These are phyloP conservation scores for Platismatia glauca DNA, from an alignment of 495 filamentous ascomycete genomes.

Conservation along the genomic window DNA sequence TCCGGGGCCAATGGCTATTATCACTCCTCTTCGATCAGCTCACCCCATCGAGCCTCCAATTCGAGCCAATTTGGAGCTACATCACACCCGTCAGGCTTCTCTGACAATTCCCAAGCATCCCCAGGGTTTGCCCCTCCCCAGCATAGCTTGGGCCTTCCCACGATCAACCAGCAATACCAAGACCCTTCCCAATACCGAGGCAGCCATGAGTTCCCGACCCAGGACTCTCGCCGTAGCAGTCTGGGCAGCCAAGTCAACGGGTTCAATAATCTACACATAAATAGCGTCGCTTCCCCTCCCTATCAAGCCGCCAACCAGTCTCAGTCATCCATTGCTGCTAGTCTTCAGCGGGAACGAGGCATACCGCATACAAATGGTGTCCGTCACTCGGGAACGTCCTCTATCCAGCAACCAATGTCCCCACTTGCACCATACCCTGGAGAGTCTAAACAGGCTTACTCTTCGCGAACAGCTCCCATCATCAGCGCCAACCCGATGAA, in stretches of 20 bases:
- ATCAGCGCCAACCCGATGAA: constrained; percentile 71
- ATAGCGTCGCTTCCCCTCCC: constrained; percentile 54
- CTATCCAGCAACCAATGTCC: constrained; percentile 35
- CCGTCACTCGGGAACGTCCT: constrained; percentile 43
- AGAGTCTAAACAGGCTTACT: constrained; percentile 44
- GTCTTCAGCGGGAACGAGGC: constrained; percentile 49
- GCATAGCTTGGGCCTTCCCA: constrained; percentile 37
- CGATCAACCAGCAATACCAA: constrained; percentile 46
- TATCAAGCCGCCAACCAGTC: constrained; percentile 63
- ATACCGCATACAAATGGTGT: constrained; percentile 49
- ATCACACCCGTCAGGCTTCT: constrained; percentile 33
- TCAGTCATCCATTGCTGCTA: constrained; percentile 60
- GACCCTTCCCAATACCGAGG: constrained; percentile 35
- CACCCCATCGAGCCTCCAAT: constrained; percentile 45
- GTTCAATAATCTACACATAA: constrained; percentile 60
- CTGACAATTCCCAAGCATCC: constrained; percentile 35
- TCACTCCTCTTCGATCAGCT: constrained; percentile 40
- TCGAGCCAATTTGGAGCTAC: constrained; percentile 37
- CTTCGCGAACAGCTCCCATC: constrained; percentile 58
- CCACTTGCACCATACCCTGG: constrained; percentile 40
- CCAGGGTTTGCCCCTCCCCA: constrained; percentile 37
- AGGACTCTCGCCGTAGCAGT: constrained; percentile 62
- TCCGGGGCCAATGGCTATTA: constrained; percentile 44
- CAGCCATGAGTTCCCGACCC: constrained; percentile 38
- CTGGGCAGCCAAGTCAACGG: constrained; percentile 69